Conservation (phyloP, 2,329 filamentous ascomycete genomes). For the Colletotrichum incanum region DNA sequence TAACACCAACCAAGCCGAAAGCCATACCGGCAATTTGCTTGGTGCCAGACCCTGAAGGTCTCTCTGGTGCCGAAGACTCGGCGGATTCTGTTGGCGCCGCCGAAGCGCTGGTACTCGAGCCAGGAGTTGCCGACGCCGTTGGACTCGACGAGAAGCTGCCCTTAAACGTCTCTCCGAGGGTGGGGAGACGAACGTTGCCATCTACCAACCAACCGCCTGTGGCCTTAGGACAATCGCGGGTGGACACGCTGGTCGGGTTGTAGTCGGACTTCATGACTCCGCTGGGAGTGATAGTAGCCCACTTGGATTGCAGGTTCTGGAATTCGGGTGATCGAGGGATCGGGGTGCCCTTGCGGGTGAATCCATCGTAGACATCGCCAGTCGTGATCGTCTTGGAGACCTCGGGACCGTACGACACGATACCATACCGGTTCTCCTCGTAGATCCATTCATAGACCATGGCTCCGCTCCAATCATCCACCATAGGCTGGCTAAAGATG, state of each 20-base stretch:
- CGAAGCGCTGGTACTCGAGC: conserved; percentile 37
- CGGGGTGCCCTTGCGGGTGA: conserved; percentile 79
- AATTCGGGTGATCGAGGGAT: conserved; percentile 84
- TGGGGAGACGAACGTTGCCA: conserved; percentile 79
- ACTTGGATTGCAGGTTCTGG: conserved; percentile 81
- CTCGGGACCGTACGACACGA: conserved; percentile 81
- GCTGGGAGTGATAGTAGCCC: conserved; percentile 80
- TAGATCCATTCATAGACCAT: conserved; percentile 94
- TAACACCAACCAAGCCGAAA: conserved; percentile 64
- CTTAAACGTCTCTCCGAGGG: conserved; percentile 70
- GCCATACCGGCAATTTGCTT: conserved; percentile 66
- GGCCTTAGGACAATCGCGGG: conserved; percentile 79
- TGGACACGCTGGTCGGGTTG: conserved; percentile 71
- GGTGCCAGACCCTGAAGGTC: conserved; percentile 58
- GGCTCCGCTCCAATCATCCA: conserved; percentile 78
- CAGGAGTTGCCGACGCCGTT: conserved; percentile 40
- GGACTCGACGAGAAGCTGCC: conserved; percentile 46
- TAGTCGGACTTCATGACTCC: conserved; percentile 79
- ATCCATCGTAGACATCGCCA: conserved; percentile 76
- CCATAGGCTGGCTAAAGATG: conserved; percentile 84
- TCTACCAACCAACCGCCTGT: conserved; percentile 82
- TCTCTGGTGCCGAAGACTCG: conserved; percentile 47
- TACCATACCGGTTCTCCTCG: conserved; percentile 86
- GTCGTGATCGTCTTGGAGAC: conserved; percentile 66
- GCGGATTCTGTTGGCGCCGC: conserved; percentile 51